Conservation (phyloP, 495 filamentous ascomycete genomes). For the Hyphodiscus hymeniophilus region DNA sequence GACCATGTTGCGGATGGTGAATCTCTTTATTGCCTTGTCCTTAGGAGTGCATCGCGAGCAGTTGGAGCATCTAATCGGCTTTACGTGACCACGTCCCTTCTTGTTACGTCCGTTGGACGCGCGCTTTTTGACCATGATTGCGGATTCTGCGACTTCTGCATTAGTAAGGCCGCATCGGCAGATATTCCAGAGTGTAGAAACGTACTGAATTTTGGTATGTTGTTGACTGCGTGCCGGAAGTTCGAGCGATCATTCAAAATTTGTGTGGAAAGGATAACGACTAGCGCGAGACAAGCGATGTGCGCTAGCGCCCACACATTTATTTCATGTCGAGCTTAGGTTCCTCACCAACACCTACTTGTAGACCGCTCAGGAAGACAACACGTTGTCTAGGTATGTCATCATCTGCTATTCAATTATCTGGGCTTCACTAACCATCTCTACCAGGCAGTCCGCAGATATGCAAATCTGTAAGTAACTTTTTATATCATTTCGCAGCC, state of each 20-base stretch:
- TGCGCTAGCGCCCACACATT: neutral
- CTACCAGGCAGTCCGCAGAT: slow-evolving; percentile 44
- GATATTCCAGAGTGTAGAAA: too few relatives aligned
- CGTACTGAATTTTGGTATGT: too few relatives aligned
- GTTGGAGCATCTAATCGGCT: slow-evolving; percentile 92
- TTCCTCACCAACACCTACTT: neutral
- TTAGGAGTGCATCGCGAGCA: slow-evolving; percentile 99
- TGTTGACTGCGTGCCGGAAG: neutral
- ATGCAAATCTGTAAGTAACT: slow-evolving; percentile 99
- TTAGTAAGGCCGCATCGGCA: neutral
- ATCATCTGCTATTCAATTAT: too few relatives aligned
- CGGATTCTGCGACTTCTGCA: slow-evolving; percentile 36
- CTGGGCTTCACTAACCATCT: too few relatives aligned
- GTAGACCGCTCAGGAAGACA: slow-evolving; percentile 47
- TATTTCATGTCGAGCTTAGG: neutral
- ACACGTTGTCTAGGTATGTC: slow-evolving; percentile 50
- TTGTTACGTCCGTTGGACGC: slow-evolving; percentile 99
- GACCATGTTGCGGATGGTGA: slow-evolving; percentile 99
- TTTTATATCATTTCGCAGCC: too few relatives aligned
- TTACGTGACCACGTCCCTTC: slow-evolving; percentile 99
- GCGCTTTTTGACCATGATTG: slow-evolving; percentile 99
- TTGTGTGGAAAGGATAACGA: neutral
- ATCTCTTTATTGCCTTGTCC: slow-evolving; percentile 99
- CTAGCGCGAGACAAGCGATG: neutral
- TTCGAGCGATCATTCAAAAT: neutral